Base-by-base conservation (phyloP, 345 rosid species). In the Populus euphratica region DNA sequence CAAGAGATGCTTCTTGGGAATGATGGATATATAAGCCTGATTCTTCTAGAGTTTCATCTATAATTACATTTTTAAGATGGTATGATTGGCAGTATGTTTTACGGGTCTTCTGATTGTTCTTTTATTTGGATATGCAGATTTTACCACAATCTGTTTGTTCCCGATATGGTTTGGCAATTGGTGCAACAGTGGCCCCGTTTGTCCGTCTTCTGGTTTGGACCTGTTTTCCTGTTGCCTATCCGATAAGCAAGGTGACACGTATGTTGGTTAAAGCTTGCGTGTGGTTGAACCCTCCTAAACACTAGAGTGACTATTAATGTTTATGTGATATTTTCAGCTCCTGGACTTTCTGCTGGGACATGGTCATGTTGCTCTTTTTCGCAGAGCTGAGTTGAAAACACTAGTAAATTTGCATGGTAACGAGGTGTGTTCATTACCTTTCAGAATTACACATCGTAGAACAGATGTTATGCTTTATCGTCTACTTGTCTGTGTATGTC, bases 351-450 rank as follows among this genome's bases (percentile, higher is more conserved):
- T 96, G 21, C 86, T 96, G 83, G 99, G 99, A 36, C 95, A 92
- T 77, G 89, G 93, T 71, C 97, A 84, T 79, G 93, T 86, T 52
- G 99, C 98, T 35, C 97, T 93, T 56, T 93, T 96, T 63, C 97
- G 99, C 81, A 91, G 99, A 88, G 99, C 99, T 76, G 99, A 96
- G 91, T 83, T 96, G 86, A 96, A 96, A 90, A 93, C 99, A 39
- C 97, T 96, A 75, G 99, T 96, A 56, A 68, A 91, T 83, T 77
- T 96, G 68, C 99, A 96, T 78, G 99, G 99, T 20, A 96, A 96
- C 38, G 98, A 93, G 96, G 99, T 94, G 73, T 54, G 86, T 86
- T 63, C 68, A 35, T 25, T 63, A 10, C 17, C n/a, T 68, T 33
- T 20, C 27, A 27, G 44, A 63, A n/a, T 21, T 29, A 25, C 23